phyloP scores from a whole-genome alignment of 139 green algal species.

The Pseudopediastrum boryanum region DNA sequence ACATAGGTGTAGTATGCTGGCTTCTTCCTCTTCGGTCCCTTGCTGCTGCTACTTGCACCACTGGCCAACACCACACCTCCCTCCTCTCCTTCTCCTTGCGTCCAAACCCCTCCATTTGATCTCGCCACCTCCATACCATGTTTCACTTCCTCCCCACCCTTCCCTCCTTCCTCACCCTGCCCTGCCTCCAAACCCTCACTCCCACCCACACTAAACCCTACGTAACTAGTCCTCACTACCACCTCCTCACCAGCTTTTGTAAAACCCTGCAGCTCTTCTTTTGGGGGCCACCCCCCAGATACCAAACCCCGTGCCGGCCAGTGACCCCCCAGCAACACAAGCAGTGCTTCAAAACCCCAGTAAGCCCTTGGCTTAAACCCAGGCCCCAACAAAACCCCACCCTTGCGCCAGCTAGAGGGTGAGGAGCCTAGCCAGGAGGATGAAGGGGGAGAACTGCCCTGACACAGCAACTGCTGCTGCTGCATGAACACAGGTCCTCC shows the following conservation, averaged over 20 bases:
- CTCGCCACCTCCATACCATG: too few species aligned
- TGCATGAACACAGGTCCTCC: background rate
- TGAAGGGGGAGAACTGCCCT: background rate
- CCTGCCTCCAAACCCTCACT: too few species aligned
- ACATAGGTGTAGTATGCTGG: conserved; percentile 53
- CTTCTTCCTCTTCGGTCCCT: background rate
- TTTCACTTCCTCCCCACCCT: too few species aligned
- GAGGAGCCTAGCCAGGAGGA: conserved; percentile 24
- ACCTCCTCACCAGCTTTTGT: conserved; percentile 15
- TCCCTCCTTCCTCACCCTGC: too few species aligned
- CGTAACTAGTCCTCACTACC: too few species aligned
- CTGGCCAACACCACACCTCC: too few species aligned
- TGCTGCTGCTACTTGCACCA: background rate
- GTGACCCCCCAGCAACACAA: conserved; percentile 77
- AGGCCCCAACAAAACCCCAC: conserved; percentile 37
- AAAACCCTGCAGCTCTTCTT: conserved; percentile 22
- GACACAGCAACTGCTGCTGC: background rate
- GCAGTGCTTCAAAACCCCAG: conserved; percentile 66
- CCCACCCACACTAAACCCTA: too few species aligned
- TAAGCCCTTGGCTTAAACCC: conserved; percentile 41
- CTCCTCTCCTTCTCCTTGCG: too few species aligned
- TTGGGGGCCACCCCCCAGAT: conserved; percentile 73
- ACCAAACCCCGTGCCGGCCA: conserved; percentile 82
- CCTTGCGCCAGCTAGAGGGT: conserved; percentile 48
- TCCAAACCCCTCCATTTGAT: too few species aligned